phyloP scores from a whole-genome alignment of 176 grass and related monocot species.

The Tillandsia fasciculata region DNA sequence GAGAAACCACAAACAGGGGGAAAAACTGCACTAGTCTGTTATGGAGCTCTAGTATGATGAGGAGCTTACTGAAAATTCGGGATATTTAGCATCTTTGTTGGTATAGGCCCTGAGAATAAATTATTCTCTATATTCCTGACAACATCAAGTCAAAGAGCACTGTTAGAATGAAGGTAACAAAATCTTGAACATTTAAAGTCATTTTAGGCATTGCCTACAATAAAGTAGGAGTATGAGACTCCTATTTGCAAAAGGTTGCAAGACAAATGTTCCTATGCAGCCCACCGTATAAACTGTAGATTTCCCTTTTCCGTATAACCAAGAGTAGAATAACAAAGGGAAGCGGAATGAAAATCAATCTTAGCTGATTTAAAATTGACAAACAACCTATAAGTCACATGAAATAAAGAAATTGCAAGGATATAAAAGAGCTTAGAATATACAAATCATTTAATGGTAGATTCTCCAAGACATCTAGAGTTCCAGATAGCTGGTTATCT shows the following conservation, averaged over 20 bases:
- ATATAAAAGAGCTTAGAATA: constrained; percentile 10
- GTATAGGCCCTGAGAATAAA: constrained; percentile 77
- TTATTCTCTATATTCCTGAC: constrained; percentile 93
- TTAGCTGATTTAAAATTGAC: background rate
- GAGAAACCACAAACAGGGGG: background rate
- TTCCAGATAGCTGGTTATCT: constrained; percentile 66
- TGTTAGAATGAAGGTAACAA: constrained; percentile 1
- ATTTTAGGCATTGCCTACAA: background rate
- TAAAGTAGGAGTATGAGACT: background rate
- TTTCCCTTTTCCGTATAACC: no score
- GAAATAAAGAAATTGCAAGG: constrained; percentile 9
- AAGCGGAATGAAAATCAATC: background rate
- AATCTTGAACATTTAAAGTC: background rate
- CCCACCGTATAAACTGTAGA: no score
- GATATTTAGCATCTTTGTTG: constrained; percentile 61
- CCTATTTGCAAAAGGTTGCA: no score
- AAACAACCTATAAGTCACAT: constrained; percentile 1
- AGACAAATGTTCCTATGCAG: no score
- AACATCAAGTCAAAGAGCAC: constrained; percentile 24
- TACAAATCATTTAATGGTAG: constrained; percentile 95
- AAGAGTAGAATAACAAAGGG: no score
- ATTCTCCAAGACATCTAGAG: constrained; percentile 72
- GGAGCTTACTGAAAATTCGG: constrained; percentile 76
- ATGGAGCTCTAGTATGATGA: background rate
- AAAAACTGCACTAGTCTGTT: background rate